Conservation (phyloP, 257 asterid species). For the Nicotiana attenuata region DNA sequence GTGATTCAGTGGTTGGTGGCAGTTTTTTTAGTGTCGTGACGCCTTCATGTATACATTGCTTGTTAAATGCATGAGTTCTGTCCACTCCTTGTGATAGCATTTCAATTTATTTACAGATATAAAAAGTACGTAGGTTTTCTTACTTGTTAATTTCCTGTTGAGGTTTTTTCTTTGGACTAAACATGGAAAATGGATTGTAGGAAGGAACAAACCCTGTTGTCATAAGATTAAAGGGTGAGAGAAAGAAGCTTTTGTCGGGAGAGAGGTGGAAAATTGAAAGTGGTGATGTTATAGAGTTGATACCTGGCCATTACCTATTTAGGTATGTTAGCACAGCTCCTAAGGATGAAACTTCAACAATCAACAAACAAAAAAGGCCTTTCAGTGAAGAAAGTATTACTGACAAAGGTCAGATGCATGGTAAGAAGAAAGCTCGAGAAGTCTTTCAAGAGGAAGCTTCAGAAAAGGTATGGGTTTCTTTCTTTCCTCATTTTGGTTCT, state of each 20-base stretch:
- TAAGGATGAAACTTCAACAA: slow-evolving; percentile 22
- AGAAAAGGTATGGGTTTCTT: slow-evolving; percentile 24
- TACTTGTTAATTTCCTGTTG: background rate
- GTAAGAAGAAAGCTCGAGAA: slow-evolving; percentile 49
- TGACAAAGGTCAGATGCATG: slow-evolving; percentile 24
- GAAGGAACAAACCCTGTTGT: slow-evolving; percentile 88
- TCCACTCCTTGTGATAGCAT: background rate
- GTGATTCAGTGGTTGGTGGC: background rate
- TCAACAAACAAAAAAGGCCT: slow-evolving; percentile 44
- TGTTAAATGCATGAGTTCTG: background rate
- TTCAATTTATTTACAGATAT: background rate
- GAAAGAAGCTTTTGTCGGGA: slow-evolving; percentile 71
- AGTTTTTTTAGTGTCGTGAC: background rate
- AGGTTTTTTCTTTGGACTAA: background rate
- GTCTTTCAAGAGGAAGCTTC: slow-evolving; percentile 33
- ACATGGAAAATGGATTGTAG: slow-evolving; percentile 36
- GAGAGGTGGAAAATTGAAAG: slow-evolving; percentile 49
- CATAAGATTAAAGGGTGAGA: slow-evolving; percentile 48
- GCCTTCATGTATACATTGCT: background rate
- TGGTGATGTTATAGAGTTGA: slow-evolving; percentile 74
- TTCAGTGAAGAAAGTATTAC: slow-evolving; percentile 37
- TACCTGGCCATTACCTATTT: slow-evolving; percentile 83
- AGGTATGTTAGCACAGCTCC: slow-evolving; percentile 45
- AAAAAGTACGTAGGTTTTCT: background rate
- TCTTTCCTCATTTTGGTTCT: background rate